Base-by-base conservation (phyloP, 495 filamentous ascomycete genomes). In the Patellaria atrata region DNA sequence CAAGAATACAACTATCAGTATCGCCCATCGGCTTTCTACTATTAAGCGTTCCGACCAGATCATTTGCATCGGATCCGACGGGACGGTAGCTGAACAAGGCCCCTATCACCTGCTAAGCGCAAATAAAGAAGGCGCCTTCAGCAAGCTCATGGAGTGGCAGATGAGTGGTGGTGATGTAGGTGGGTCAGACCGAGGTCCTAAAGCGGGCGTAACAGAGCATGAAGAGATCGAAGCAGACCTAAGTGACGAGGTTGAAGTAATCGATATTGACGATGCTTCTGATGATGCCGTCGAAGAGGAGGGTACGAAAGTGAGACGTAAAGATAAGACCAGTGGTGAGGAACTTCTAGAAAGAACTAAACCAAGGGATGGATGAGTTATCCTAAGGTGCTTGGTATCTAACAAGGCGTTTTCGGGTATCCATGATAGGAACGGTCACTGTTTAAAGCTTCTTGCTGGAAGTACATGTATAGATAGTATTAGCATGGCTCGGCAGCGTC, bases 141-240 rank as follows among this genome's bases (percentile, higher is more conserved):
- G 73, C 19, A 82, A 80, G 58, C 63, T 97, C 30, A 97, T 97
- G 89, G 85, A 96, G 55, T 97, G 91, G 91, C 89, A 97, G 60
- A 79, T 96, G 70, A 87, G 70, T 43, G 91, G 85, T 10, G 77
- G 41, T 33, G 46, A 35, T 33, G 35, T 32, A 16, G 44, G 44
- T 14, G 20, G 13, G 25, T 28, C 22, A 35, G 27, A 41, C 6
- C 18, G 42, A 20, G 28, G 33, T 10, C 25, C 37, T 30, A 22
- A 22, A 20, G 25, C 38, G 7, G 26, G 51, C 26, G 12, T 40
- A 24, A 56, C 42, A 5, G 52, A 66, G 40, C 57, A 64, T 15
- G 62, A 61, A 45, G 45, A 50, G 20, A 53, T 51, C 33, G 43
- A 50, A 46, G 15, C 32, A 4, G 52, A 53, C 13, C 32, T 54